Conservation (phyloP, 148 eudicot species). For the Cornus controversa region DNA sequence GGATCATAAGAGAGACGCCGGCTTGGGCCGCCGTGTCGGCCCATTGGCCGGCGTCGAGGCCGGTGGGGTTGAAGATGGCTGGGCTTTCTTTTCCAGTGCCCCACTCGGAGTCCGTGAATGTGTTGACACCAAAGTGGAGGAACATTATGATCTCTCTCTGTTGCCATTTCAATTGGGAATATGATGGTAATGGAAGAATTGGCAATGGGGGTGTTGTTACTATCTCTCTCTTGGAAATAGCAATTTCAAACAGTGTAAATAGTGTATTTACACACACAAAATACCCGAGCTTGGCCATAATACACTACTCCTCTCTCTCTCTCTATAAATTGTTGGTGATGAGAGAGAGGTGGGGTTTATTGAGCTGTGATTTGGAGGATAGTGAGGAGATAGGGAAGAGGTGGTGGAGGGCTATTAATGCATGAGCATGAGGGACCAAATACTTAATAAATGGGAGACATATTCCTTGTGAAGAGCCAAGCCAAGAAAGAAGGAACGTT, state of each 20-base stretch:
- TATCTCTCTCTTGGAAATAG: conserved; percentile 11
- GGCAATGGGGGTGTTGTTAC: conserved; percentile 78
- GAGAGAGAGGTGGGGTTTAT: not conserved
- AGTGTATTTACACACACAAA: conserved; percentile 4
- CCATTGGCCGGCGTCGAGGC: conserved; percentile 72
- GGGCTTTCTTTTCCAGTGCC: conserved; percentile 77
- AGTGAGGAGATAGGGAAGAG: not conserved
- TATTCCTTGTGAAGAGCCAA: not conserved
- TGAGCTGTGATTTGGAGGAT: not conserved
- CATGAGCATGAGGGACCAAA: not conserved
- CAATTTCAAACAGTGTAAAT: not conserved
- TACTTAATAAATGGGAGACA: not conserved
- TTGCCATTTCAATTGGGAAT: conserved; percentile 82
- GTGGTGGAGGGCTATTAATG: not conserved
- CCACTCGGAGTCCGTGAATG: conserved; percentile 81
- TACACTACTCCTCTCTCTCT: not conserved
- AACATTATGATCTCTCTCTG: conserved; percentile 85
- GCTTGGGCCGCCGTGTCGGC: conserved; percentile 52
- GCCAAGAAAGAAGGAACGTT: not conserved
- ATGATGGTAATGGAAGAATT: conserved; percentile 71
- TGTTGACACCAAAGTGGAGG: conserved; percentile 91
- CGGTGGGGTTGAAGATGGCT: conserved; percentile 60
- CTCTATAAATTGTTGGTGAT: not conserved
- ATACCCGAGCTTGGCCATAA: conserved; percentile 11
- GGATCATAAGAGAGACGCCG: conserved; percentile 63